Evolutionary conservation across 371 early-diverging fungal genomes (phyloP), one percentile per base, ranked within the genome.

Genomic region (Mucor racemosus): DNA sequence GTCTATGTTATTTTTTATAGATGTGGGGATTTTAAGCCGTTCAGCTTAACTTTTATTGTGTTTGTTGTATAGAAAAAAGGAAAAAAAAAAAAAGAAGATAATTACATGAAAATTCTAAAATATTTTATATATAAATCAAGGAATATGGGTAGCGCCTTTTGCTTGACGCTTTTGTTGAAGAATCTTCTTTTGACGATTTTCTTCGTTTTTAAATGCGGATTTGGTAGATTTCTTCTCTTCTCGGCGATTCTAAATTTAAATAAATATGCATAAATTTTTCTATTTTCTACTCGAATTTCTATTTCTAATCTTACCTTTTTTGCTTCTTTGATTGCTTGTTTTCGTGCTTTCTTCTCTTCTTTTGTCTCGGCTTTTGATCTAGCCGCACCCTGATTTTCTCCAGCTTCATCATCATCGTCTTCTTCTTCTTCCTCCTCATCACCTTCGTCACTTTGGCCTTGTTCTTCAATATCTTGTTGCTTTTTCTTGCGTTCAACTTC

Each of bases 341-440:
- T 97, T 62, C 98, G 87, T 62, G 84, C 84, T 74, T 90, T 91
- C 87, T 95, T 95, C 62, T 97, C 96, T 62, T 95, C 97, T 66
- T 85, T 87, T 8, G 90, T 85, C 83, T 97, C 98, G 10, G 68
- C 68, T 70, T 91, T 91, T 57, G 82, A 69, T 65, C 98, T 82
- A 13, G 92, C 81, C 19, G 31, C 76, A n/a, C 88, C 88, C 40
- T 78, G 57, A 69, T 88, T 86, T 31, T 80, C 81, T 55, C 64
- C 64, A n/a, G 67, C 58, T 33, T 26, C 26, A 1, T 26, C 26
- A 26, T 75, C 71, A 38, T 85, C 86, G 0, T 73, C 78, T 17
- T 82, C 84, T 0, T 73, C 78, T 17, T 82, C 84, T 0, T 78
- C 78, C 5, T 81, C 87, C 2, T 78, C 83, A 0, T 85, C 80